Percentiles rank a stretch among this genome's conserved stretches.
Conservation (phyloP, 768 basidiomycete genomes). For the Auriscalpium vulgare region DNA sequence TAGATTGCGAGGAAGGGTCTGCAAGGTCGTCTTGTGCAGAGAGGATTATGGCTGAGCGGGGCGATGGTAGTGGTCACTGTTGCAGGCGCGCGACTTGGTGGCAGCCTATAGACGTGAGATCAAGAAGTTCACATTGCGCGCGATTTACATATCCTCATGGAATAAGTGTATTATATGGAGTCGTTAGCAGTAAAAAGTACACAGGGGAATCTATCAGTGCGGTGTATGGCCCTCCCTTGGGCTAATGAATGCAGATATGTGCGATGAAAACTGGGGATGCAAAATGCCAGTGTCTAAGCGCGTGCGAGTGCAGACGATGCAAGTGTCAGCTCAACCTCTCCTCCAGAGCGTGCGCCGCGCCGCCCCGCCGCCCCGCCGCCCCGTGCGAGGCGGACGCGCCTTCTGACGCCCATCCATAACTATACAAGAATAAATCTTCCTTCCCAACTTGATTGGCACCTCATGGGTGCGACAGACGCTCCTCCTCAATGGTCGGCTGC, state of each 20-base stretch:
- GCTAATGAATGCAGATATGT: neutral
- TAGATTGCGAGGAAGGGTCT: too few relatives aligned
- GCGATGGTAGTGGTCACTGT: too few relatives aligned
- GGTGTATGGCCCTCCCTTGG: neutral
- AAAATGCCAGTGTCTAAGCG: neutral
- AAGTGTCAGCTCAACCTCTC: neutral
- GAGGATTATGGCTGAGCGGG: too few relatives aligned
- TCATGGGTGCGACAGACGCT: neutral
- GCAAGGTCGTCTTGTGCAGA: too few relatives aligned
- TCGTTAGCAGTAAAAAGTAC: neutral
- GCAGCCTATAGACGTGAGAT: too few relatives aligned
- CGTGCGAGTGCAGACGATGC: neutral
- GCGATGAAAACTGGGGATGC: slow-evolving; percentile 1
- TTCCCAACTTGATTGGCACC: neutral
- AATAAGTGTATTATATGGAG: neutral
- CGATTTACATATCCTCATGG: neutral
- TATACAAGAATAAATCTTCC: neutral
- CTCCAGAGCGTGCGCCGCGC: too few relatives aligned
- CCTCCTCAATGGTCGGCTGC: slow-evolving; percentile 3
- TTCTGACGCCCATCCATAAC: too few relatives aligned
- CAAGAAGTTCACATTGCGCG: too few relatives aligned
- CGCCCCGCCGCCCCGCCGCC: too few relatives aligned
- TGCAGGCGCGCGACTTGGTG: too few relatives aligned
- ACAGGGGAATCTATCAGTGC: slow-evolving; percentile 8
- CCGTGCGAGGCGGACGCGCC: too few relatives aligned